Percentiles rank a stretch among this genome's conserved stretches.
phyloP scores from a whole-genome alignment of 495 filamentous ascomycete genomes.

The Penicillium argentinense region DNA sequence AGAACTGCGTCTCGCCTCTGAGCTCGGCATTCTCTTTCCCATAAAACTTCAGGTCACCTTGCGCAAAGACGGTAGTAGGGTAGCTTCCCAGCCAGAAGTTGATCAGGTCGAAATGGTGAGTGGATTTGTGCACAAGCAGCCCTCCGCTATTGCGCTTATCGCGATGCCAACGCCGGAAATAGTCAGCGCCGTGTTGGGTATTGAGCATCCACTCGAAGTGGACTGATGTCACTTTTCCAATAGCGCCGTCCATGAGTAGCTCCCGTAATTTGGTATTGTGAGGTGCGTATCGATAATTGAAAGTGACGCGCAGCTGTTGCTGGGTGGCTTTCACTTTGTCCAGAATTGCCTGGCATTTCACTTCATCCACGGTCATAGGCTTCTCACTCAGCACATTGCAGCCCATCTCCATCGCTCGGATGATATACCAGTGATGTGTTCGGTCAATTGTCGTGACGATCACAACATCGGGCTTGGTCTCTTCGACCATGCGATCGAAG shows the following conservation, averaged over 20 bases:
- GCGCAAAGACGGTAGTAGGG: constrained; percentile 30
- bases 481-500: constrained; percentile 54
- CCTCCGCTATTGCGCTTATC: constrained; percentile 58
- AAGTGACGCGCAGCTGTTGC: constrained; percentile 27
- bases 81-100: constrained; percentile 33
- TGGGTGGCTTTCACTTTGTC: constrained; percentile 29
- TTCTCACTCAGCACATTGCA: constrained; percentile 59
- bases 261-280: constrained; percentile 39
- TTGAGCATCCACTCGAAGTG: constrained; percentile 64
- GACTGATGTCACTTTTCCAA: constrained; percentile 53
- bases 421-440: constrained; percentile 56
- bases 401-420: constrained; percentile 54
- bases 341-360: constrained; percentile 49
- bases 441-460: constrained; percentile 61
- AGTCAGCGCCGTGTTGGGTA: constrained; percentile 58
- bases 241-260: constrained; percentile 47
- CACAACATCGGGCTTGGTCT: constrained; percentile 54
- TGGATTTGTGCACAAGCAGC: constrained; percentile 39
- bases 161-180: constrained; percentile 62
- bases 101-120: constrained; percentile 37
- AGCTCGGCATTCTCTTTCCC: constrained; percentile 35
- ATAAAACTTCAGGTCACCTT: constrained; percentile 36
- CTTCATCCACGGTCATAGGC: constrained; percentile 59
- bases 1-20: constrained; percentile 30
- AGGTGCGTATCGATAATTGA: constrained; percentile 38